Conservation (phyloP, 495 filamentous ascomycete genomes). For the Jackrogersella minutella region DNA sequence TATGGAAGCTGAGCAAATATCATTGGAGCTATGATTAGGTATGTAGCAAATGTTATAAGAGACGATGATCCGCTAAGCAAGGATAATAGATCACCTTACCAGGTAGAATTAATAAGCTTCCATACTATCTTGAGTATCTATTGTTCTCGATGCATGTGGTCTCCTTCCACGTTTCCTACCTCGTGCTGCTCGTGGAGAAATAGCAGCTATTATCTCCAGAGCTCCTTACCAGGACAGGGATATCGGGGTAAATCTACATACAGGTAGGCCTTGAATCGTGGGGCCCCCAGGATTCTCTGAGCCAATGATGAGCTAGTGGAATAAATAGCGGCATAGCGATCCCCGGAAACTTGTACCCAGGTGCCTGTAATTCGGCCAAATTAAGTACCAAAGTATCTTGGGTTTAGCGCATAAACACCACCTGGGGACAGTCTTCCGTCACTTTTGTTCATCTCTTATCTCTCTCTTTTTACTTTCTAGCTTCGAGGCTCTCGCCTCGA, state of each 20-base stretch:
- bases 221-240: conserved; percentile 12
- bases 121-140: too few species aligned
- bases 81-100: too few species aligned
- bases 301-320: conserved; percentile 4
- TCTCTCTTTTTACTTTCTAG: conserved; percentile 13
- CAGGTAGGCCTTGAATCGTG: conserved; percentile 16
- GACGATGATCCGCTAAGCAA: too few species aligned
- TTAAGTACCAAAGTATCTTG: conserved; percentile 29
- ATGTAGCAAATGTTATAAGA: too few species aligned
- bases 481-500: conserved; percentile 27
- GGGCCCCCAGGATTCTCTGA: conserved; percentile 11
- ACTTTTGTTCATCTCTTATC: conserved; percentile 30
- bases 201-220: neutral
- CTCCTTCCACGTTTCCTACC: neutral
- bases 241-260: conserved; percentile 28
- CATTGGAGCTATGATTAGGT: too few species aligned
- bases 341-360: conserved; percentile 20
- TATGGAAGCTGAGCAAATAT: too few species aligned
- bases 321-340: conserved; percentile 9
- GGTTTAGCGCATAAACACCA: conserved; percentile 20
- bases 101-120: too few species aligned
- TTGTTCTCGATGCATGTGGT: too few species aligned
- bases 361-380: conserved; percentile 35
- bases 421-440: neutral
- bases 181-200: conserved; percentile 6